Evolutionary conservation across 257 asterid species (phyloP).

Genomic region (Solanum okadae): DNA sequence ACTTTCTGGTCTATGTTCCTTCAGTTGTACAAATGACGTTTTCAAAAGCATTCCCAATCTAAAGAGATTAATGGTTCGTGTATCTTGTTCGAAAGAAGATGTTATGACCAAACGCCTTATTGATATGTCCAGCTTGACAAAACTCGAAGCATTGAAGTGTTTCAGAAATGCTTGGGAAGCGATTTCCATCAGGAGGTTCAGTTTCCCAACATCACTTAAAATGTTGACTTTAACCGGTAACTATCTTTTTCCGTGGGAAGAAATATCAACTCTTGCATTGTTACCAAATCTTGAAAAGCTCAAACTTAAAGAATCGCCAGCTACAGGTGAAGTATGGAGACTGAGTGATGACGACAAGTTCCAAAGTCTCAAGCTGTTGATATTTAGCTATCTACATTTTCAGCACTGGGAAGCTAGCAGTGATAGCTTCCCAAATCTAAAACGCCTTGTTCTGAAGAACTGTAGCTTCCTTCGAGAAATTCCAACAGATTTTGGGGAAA

Average conservation of each 20-base stretch:
- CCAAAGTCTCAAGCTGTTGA: neutral
- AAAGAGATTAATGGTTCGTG: neutral
- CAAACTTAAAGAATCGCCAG: neutral
- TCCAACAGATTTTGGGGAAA: neutral
- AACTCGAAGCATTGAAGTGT: neutral
- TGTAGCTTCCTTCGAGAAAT: neutral
- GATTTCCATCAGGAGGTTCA: neutral
- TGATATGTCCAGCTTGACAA: neutral
- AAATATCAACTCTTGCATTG: neutral
- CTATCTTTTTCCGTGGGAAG: neutral
- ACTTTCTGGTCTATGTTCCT: neutral
- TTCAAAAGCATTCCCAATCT: neutral
- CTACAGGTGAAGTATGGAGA: neutral
- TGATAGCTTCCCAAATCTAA: neutral
- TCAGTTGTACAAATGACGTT: neutral
- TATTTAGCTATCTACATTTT: neutral
- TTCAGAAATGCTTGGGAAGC: neutral
- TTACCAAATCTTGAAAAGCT: neutral
- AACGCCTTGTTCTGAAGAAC: neutral
- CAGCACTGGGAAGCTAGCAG: neutral
- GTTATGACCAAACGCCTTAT: neutral
- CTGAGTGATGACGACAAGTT: neutral
- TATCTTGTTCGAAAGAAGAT: neutral
- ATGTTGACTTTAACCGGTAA: neutral
- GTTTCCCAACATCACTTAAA: neutral